Base-by-base conservation (phyloP, 2,329 filamentous ascomycete species). In the Diaporthe batatas region DNA sequence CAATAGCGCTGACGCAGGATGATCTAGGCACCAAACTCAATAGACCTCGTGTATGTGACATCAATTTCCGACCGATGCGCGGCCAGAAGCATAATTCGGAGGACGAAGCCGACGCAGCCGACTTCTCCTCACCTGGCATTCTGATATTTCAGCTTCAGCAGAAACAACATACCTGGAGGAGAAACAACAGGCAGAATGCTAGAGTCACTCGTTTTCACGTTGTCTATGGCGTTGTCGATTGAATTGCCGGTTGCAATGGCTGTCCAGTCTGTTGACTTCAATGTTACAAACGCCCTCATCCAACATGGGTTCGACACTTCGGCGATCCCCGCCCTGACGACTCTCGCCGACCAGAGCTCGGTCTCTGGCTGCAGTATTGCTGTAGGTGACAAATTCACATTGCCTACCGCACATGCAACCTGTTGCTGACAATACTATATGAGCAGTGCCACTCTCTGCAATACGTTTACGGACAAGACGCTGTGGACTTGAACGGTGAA, bases 231-330 rank as follows among this genome's bases (percentile, higher is more conserved):
- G 21, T 49, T 21, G 6, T 51, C 14, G 6, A 1, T 51, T 2
- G 6, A 51, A 12, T 7, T 36, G 1, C 16, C 59, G 2, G 4
- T 12, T 25, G 44, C 62, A 6, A 34, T 23, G 3, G 29, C 12
- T 36, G 6, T 72, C 3, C 72, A 74, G 55, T 49, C 64, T 21
- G 53, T 23, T 29, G 71, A 72, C 51, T 76, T 71, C 23, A 72
- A 76, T 47, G 68, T 75, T 21, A 72, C 68, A 8, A 51, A 75
- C 29, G 75, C 71, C 18, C 73, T 77, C 11, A 32, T 73, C 25
- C 47, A 74, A 10, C 69, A 71, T 6, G 76, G 76, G 32, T 34
- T 78, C 36, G 62, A 75, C 8, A 47, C 76, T 8, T 57, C 68
- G 10, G 53, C 74, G 44, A 25, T 76, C 14, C 73, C 76, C 14